Conservation (phyloP, 257 asterid species). For the Buddleja alternifolia region DNA sequence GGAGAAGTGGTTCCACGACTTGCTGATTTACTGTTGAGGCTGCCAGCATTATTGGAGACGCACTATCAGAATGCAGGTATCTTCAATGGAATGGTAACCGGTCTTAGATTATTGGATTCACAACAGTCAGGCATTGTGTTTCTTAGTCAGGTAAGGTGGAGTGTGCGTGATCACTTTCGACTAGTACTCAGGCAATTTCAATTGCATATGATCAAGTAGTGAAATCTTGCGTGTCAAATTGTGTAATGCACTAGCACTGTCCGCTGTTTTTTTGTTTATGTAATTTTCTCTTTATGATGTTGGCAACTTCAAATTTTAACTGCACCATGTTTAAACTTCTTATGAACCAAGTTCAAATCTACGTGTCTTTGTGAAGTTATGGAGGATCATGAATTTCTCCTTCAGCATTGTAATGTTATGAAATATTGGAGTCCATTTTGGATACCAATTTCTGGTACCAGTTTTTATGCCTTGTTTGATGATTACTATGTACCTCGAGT, state of each 20-base stretch:
- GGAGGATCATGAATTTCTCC: neutral
- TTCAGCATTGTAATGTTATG: neutral
- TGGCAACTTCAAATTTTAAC: neutral
- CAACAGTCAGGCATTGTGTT: constrained; percentile 76
- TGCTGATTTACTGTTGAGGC: constrained; percentile 63
- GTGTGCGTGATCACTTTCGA: neutral
- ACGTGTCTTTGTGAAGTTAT: neutral
- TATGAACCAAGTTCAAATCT: no score
- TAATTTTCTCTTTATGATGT: neutral
- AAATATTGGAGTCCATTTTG: neutral
- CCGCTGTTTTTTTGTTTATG: neutral
- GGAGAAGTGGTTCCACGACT: constrained; percentile 64
- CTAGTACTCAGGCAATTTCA: neutral
- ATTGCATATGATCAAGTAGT: neutral
- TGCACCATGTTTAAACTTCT: no score
- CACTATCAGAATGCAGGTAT: constrained; percentile 58
- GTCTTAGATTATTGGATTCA: constrained; percentile 70
- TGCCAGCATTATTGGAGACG: constrained; percentile 70
- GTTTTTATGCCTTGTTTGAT: neutral
- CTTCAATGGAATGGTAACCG: constrained; percentile 45
- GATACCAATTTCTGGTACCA: neutral
- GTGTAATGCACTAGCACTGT: neutral
- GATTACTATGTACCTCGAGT: neutral
- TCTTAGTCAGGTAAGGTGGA: constrained; percentile 64
- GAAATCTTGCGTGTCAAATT: neutral